Evolutionary conservation across 768 basidiomycete genomes (phyloP), one percentile per base, ranked within the genome.

Genomic region (Tylopilus vinaceipallidus): DNA sequence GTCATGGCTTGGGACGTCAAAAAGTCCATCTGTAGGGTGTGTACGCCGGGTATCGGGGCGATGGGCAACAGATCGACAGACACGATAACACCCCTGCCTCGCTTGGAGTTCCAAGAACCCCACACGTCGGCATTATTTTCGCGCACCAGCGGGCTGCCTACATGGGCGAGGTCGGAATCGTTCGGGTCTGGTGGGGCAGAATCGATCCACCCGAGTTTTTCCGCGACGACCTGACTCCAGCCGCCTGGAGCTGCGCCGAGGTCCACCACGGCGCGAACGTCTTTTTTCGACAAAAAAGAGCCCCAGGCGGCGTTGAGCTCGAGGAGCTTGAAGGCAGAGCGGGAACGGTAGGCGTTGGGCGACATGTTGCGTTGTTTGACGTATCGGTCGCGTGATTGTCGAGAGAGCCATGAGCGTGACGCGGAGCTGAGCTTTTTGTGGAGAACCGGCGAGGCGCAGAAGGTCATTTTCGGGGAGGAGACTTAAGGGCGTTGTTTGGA

Each of bases 181-280:
- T 35, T 47, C 17, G 35, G 24, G 35, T 51, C 45, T 36, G 49
- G 27, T 20, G 43, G 24, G 29, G 51, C 41, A 9, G 23, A 33
- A 23, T 59, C 51, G 27, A 55, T 57, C 75, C 79, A 82, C 3
- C 84, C 83, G n/a, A 90, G 63, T 48, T 80, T 77, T 27, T 73
- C 74, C 0, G 82, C 78, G 13, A 82, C 83, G 11, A 93, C 93
- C 62, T 97, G 94, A 42, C 86, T 88, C 95, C 95, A 98, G 0
- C 92, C 92, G 0, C 94, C 94, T 0, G 95, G 95, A 0, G 93
- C 91, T 0, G 90, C 90, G 14, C 95, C 95, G 19, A 97, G 79
- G 67, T 97, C 95, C 1, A 95, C 82, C 0, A 95, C 81, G 16
- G 78, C 74, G 2, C 66, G 73, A 5, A 87, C 80, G 46, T 86